phyloP scores from a whole-genome alignment of 306 rosid genomes.

The Ormosia semicastrata region DNA sequence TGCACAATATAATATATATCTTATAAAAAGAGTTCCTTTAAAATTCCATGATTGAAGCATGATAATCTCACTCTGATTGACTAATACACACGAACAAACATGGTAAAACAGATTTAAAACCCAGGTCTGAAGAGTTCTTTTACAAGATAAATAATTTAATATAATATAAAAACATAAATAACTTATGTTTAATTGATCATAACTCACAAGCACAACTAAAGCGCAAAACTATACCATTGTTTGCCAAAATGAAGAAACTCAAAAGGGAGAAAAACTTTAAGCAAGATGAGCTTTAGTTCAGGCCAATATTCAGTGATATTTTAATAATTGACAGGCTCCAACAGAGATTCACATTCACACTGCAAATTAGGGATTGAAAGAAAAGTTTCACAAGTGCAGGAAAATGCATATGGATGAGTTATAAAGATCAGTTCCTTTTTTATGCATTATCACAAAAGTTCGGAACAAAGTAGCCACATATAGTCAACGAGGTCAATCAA shows the following conservation, averaged over 20 bases:
- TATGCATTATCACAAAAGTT: background rate
- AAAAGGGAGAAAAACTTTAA: background rate
- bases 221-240: background rate
- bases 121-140: background rate
- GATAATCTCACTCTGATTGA: background rate
- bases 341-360: background rate
- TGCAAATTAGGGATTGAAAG: background rate
- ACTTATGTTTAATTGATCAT: background rate
- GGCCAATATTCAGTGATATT: background rate
- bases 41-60: background rate
- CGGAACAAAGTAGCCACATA: background rate
- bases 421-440: background rate
- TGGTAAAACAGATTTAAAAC: background rate
- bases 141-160: background rate
- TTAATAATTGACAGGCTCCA: background rate
- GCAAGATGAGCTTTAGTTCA: background rate
- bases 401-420: background rate
- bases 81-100: background rate
- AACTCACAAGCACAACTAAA: background rate
- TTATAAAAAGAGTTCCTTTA: background rate
- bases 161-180: background rate
- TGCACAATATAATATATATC: background rate
- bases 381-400: background rate
- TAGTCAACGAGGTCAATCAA: background rate
- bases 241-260: background rate